phyloP scores from a whole-genome alignment of 2,329 filamentous ascomycete genomes.

The Colletotrichum cordylinicola region DNA sequence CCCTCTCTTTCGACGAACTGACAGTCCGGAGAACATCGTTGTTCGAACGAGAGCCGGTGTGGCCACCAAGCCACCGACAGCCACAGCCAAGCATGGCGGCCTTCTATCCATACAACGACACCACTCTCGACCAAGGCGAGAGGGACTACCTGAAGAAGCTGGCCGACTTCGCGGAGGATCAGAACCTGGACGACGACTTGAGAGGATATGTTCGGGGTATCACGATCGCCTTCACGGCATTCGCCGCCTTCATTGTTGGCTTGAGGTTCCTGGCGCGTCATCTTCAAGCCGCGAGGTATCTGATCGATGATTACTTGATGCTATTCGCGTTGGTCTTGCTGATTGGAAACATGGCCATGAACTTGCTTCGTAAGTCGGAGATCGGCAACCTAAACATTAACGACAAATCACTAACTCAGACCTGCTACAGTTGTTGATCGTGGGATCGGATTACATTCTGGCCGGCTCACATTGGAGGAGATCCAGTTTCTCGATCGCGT shows the following conservation, averaged over 20 bases:
- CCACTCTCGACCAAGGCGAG: conserved; percentile 1
- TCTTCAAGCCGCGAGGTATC: conserved; percentile 10
- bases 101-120: conserved; percentile 15
- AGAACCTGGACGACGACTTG: conserved; percentile 10
- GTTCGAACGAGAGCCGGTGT: conserved; percentile 2
- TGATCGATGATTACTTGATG: conserved; percentile 19
- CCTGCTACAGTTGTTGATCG: neutral
- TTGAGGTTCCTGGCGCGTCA: conserved; percentile 11
- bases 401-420: neutral
- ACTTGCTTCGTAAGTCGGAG: conserved; percentile 2
- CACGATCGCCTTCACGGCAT: conserved; percentile 15
- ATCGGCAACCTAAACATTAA: accelerated
- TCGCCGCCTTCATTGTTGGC: conserved; percentile 8
- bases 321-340: neutral
- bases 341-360: conserved; percentile 16
- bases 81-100: conserved; percentile 1
- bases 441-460: conserved; percentile 12
- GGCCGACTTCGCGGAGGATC: conserved; percentile 5
- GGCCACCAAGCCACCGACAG: neutral
- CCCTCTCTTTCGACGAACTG: neutral
- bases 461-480: conserved; percentile 4
- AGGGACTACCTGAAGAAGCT: conserved; percentile 14
- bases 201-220: conserved; percentile 6
- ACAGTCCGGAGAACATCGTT: neutral
- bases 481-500: conserved; percentile 12